Evolutionary conservation across 371 early-diverging fungal genomes (phyloP).

Genomic region (Apophysomyces sp.): DNA sequence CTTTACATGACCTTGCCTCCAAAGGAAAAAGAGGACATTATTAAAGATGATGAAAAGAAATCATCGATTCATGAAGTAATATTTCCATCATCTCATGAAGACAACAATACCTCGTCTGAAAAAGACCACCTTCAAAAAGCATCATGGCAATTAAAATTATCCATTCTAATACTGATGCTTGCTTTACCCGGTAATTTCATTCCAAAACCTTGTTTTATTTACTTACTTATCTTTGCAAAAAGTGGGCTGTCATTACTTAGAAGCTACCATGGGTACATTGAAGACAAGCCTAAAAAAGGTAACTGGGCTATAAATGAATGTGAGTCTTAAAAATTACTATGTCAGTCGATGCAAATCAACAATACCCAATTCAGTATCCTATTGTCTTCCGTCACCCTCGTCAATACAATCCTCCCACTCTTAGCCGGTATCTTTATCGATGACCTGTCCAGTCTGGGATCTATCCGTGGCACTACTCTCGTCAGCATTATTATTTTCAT

Average conservation of each 20-base stretch:
- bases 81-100: not conserved
- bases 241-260: conserved; percentile 45
- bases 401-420: conserved; percentile 68
- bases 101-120: not conserved
- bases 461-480: conserved; percentile 35
- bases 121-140: not conserved
- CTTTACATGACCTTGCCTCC: conserved; percentile 17
- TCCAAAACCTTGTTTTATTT: not conserved
- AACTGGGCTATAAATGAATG: conserved; percentile 10
- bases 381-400: conserved; percentile 67
- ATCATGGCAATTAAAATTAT: conserved; percentile 14
- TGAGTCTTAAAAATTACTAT: not conserved
- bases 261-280: conserved; percentile 43
- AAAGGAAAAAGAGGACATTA: conserved; percentile 12
- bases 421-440: conserved; percentile 63
- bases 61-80: not conserved
- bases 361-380: conserved; percentile 73
- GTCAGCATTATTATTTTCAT: conserved; percentile 33
- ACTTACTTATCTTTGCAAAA: not conserved
- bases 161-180: conserved; percentile 22
- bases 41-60: not conserved
- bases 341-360: conserved; percentile 53
- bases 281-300: conserved; percentile 39
- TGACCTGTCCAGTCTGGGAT: conserved; percentile 30
- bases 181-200: conserved; percentile 17